These are phyloP conservation scores for Yamadazyma sp. DNA, from an alignment of 1,139 yeast species.

Conservation along the genomic window DNA sequence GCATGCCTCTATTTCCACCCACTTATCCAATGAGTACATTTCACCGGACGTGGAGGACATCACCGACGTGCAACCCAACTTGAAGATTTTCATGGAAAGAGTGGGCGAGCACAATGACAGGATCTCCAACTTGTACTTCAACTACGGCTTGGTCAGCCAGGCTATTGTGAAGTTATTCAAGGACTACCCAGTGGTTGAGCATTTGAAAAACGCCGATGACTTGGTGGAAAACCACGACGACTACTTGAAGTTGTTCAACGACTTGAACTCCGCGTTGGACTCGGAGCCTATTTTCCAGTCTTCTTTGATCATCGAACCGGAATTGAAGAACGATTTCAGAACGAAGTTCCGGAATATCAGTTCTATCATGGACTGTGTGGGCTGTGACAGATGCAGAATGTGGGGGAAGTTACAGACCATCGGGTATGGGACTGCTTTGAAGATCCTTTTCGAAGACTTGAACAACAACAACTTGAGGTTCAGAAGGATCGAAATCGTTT, in stretches of 20 bases:
- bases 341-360: slow-evolving; percentile 85
- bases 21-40: slow-evolving; percentile 81
- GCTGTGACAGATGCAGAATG: slow-evolving; percentile 94
- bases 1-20: slow-evolving; percentile 96
- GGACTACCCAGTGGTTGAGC: slow-evolving; percentile 17
- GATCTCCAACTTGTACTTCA: slow-evolving; percentile 84
- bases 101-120: slow-evolving; percentile 92
- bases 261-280: slow-evolving; percentile 17
- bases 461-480: slow-evolving; percentile 48
- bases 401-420: slow-evolving; percentile 98
- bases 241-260: slow-evolving; percentile 27
- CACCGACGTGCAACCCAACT: slow-evolving; percentile 81
- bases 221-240: slow-evolving; percentile 35
- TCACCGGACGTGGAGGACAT: slow-evolving; percentile 70
- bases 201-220: slow-evolving; percentile 14
- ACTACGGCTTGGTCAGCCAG: slow-evolving; percentile 84
- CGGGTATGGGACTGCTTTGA: slow-evolving; percentile 95
- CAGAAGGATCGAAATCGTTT: slow-evolving; percentile 84
- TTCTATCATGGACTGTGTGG: slow-evolving; percentile 96
- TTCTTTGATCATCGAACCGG: slow-evolving; percentile 44
- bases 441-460: slow-evolving; percentile 75
- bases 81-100: slow-evolving; percentile 79
- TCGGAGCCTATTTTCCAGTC: slow-evolving; percentile 45
- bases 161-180: slow-evolving; percentile 66
- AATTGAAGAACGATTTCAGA: slow-evolving; percentile 81